Evolutionary conservation across 208 protist species (phyloP), one percentile per base, ranked within the genome.

Genomic region (Acanthamoeba castellanii): DNA sequence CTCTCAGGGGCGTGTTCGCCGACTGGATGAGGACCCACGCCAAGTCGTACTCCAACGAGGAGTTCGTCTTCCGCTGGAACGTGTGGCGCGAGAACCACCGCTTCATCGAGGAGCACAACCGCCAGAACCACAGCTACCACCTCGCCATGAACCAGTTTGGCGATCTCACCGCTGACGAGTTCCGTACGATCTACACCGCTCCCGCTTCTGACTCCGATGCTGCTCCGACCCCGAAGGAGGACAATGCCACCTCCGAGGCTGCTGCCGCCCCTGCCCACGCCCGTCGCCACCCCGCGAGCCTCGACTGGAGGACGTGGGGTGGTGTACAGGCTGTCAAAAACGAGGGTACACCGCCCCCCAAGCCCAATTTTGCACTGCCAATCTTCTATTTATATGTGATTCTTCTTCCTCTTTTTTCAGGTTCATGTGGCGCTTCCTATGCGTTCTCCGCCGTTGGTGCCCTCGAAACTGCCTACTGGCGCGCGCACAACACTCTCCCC

Each of bases 381-480:
- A 37, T 72, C 64, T 72, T 72, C 14, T 72, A 4, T 76, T 76
- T 76, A 32, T 4, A 30, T 82, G 14, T 11, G 11, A 11, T 8
- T 78, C 42, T 45, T 78, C 42, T 30, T 34, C 11, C 42, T 22
- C 37, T 18, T 8, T 34, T 47, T 82, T 4, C 37, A 82, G 98
- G 98, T 64, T 95, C 95, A 66, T 99, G 99, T 97, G 99, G 99
- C 95, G 99, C 98, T 27, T 99, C 99, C 97, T 99, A 99, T 99
- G 95, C 99, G 84, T 99, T 99, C 98, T 98, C 98, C 20, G 97
- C 99, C 42, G 98, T 98, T 66, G 98, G 98, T 81, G 96, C 98
- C 88, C 97, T 99, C 61, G 99, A 99, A 95, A 97, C 98, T 16
- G 95, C 96, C 90, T 98, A 96, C 95, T 93, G 93, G 50, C 76